These are phyloP conservation scores for Calonectria montana DNA, from an alignment of 2,329 filamentous ascomycete species.

Conservation along the genomic window DNA sequence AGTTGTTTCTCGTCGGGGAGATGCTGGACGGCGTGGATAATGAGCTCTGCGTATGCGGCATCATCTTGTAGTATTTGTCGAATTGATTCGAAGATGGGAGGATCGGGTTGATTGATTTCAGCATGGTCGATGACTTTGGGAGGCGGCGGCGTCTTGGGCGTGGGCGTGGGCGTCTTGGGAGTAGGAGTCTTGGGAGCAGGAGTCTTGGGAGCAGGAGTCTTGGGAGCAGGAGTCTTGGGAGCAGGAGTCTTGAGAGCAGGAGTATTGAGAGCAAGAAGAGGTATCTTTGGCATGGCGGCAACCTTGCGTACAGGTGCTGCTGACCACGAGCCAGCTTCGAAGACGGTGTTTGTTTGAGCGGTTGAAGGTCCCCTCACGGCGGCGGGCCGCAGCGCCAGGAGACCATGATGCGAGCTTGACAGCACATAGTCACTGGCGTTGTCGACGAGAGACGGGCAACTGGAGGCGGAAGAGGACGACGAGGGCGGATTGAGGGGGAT, in stretches of 20 bases:
- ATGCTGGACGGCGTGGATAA: background rate
- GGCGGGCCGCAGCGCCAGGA: background rate
- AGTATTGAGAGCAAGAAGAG: too few species aligned
- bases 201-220: background rate
- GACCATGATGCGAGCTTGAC: background rate
- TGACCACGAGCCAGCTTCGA: background rate
- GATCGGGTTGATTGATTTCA: background rate
- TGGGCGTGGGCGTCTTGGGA: too few species aligned
- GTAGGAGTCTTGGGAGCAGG: background rate
- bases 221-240: background rate
- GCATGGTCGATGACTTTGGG: background rate
- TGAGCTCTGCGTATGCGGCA: background rate
- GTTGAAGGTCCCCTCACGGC: background rate
- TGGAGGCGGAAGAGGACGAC: background rate
- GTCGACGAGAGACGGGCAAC: background rate
- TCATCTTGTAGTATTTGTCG: background rate
- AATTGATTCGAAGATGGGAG: background rate
- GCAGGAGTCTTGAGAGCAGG: too few species aligned
- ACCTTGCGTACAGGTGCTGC: background rate
- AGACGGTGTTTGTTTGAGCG: background rate
- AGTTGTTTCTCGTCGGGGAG: background rate
- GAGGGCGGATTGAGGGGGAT: background rate
- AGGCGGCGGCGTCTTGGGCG: too few species aligned
- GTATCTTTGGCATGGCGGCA: too few species aligned
- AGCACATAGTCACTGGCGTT: background rate